Evolutionary conservation across 306 rosid species (phyloP).

Genomic region (Morella rubra): DNA sequence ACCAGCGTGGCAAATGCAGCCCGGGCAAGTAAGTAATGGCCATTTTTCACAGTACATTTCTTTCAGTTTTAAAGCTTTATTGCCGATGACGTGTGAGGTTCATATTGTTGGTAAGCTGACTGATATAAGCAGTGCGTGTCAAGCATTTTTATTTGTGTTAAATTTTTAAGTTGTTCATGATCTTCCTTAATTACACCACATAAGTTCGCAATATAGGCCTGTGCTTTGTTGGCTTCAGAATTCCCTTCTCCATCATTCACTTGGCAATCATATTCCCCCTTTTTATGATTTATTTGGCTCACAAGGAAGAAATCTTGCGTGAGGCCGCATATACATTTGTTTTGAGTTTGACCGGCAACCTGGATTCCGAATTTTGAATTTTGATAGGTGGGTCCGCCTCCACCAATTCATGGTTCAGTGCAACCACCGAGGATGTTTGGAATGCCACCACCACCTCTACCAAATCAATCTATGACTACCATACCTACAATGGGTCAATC

Average conservation of each 20-base stretch:
- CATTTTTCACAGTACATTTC: constrained; percentile 11
- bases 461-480: constrained; percentile 89
- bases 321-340: constrained; percentile 18
- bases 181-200: background rate
- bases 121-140: constrained; percentile 6
- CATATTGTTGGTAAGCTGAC: constrained; percentile 17
- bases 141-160: background rate
- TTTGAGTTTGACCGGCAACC: constrained; percentile 17
- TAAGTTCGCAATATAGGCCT: no score
- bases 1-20: constrained; percentile 74
- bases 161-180: background rate
- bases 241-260: no score
- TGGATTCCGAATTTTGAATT: constrained; percentile 30
- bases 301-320: background rate
- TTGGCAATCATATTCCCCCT: background rate
- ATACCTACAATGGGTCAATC: constrained; percentile 81
- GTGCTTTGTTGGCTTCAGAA: no score
- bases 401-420: constrained; percentile 58
- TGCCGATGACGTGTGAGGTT: background rate
- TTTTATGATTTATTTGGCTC: background rate
- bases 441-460: constrained; percentile 73
- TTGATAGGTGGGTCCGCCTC: constrained; percentile 60
- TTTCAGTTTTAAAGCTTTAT: background rate
- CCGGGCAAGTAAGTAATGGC: constrained; percentile 60
- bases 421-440: constrained; percentile 91